phyloP scores from a whole-genome alignment of 2,329 filamentous ascomycete species.

The Phialophora verrucosa region DNA sequence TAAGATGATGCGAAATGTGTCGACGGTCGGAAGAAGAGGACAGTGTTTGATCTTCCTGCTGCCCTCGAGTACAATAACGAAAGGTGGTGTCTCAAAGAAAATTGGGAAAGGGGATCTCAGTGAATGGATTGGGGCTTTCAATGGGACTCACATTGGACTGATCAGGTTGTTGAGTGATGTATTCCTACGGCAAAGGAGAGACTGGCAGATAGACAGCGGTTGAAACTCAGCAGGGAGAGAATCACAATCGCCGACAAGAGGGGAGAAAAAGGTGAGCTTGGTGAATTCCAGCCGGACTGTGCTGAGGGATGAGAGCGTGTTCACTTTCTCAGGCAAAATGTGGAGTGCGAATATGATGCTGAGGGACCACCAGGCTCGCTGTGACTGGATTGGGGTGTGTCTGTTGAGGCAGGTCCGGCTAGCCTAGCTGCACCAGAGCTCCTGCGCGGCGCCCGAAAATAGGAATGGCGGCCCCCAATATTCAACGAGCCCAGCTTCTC shows the following conservation, averaged over 20 bases:
- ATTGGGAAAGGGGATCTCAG: conserved; percentile 16
- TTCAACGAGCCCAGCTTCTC: conserved; percentile 12
- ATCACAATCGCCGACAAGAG: conserved; percentile 18
- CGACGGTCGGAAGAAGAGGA: conserved; percentile 13
- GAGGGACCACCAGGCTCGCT: conserved; percentile 19
- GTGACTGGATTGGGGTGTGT: conserved; percentile 18
- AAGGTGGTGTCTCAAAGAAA: conserved; percentile 10
- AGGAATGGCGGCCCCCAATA: conserved; percentile 38
- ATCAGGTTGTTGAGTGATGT: conserved; percentile 26
- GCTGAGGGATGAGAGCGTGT: conserved; percentile 26
- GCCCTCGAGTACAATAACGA: conserved; percentile 16
- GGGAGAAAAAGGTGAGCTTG: conserved; percentile 22
- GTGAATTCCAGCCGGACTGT: conserved; percentile 15
- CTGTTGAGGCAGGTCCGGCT: conserved; percentile 38
- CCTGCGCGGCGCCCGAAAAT: conserved; percentile 31
- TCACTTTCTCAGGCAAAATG: conserved; percentile 17
- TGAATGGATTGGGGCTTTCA: conserved; percentile 18
- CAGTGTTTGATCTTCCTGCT: background rate
- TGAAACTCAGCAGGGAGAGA: conserved; percentile 28
- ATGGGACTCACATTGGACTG: conserved; percentile 29
- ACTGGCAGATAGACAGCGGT: conserved; percentile 13
- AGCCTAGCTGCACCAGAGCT: conserved; percentile 17
- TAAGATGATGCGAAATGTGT: conserved; percentile 6
- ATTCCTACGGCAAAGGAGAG: conserved; percentile 15
- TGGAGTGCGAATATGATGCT: conserved; percentile 30